A percentile compares a stretch with the other conserved stretches of the same genome.
Evolutionary conservation across 2,329 filamentous ascomycete species (phyloP).

Genomic region (Arachnomyces sp.): DNA sequence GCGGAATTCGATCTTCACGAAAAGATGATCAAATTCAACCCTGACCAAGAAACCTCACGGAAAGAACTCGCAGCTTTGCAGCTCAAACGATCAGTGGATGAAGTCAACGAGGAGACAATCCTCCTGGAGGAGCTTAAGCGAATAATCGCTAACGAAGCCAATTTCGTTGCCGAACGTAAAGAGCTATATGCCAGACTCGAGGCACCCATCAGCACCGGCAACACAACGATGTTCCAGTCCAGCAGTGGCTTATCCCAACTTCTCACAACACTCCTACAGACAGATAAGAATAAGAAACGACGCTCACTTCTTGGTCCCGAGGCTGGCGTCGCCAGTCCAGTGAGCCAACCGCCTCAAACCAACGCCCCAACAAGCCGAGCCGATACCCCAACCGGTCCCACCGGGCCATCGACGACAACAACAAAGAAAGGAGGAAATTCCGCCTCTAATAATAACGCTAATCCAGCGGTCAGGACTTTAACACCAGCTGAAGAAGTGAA

Average conservation of each 20-base stretch:
- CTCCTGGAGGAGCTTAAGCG: slow-evolving; percentile 84
- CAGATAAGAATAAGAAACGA: slow-evolving; percentile 84
- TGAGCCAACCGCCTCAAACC: slow-evolving; percentile 49
- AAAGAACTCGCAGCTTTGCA: slow-evolving; percentile 80
- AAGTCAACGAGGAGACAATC: slow-evolving; percentile 86
- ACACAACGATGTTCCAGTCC: slow-evolving; percentile 70
- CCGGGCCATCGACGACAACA: slow-evolving; percentile 20
- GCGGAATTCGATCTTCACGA: slow-evolving; percentile 77
- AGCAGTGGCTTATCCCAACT: slow-evolving; percentile 72
- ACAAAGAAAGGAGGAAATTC: slow-evolving; percentile 31
- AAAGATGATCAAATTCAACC: slow-evolving; percentile 78
- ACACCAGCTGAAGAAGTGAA: slow-evolving; percentile 65
- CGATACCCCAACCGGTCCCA: slow-evolving; percentile 29
- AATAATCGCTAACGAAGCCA: slow-evolving; percentile 78
- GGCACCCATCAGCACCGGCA: slow-evolving; percentile 62
- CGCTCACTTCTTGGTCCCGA: slow-evolving; percentile 61
- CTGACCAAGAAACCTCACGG: slow-evolving; percentile 66
- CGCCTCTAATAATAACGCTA: slow-evolving; percentile 34
- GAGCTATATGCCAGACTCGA: slow-evolving; percentile 84
- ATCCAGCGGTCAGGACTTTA: slow-evolving; percentile 61
- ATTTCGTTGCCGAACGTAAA: slow-evolving; percentile 77
- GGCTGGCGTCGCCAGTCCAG: slow-evolving; percentile 42
- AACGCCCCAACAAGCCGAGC: slow-evolving; percentile 26
- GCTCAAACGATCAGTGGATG: slow-evolving; percentile 71
- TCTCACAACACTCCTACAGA: slow-evolving; percentile 71